phyloP scores from a whole-genome alignment of 2,329 filamentous ascomycete genomes.

The Colletotrichum sp. region DNA sequence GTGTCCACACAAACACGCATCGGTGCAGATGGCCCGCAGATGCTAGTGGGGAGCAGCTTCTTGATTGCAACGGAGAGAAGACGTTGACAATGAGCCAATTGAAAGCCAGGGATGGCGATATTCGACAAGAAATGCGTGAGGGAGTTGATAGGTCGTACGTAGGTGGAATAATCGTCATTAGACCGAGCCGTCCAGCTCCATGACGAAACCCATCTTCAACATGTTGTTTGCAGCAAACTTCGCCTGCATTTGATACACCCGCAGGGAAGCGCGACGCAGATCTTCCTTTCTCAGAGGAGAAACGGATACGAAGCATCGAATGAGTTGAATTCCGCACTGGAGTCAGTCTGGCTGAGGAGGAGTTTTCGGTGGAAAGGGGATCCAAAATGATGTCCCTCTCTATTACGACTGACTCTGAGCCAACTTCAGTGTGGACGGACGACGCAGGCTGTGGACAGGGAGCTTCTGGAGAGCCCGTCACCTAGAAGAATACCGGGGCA shows the following conservation, averaged over 20 bases:
- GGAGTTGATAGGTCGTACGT: background rate
- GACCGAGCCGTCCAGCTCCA: background rate
- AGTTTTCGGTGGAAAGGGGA: background rate
- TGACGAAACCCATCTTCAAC: background rate
- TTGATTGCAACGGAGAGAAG: background rate
- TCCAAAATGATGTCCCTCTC: background rate
- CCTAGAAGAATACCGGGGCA: background rate
- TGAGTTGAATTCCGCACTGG: background rate
- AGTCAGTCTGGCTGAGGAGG: background rate
- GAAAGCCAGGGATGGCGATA: background rate
- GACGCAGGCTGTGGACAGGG: background rate
- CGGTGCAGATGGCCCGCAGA: constrained; percentile 1
- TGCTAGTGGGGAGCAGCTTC: background rate
- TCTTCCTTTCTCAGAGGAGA: background rate
- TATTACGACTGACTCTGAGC: background rate
- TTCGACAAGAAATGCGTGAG: background rate
- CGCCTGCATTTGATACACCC: background rate
- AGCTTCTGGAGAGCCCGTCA: background rate
- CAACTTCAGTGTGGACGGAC: background rate
- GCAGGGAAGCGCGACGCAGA: background rate
- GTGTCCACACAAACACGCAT: background rate
- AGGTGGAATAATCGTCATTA: background rate
- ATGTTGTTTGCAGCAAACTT: background rate
- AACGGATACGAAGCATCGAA: background rate
- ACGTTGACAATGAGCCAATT: background rate